phyloP scores from a whole-genome alignment of 2,329 filamentous ascomycete species.

The Fusarium tupiense region DNA sequence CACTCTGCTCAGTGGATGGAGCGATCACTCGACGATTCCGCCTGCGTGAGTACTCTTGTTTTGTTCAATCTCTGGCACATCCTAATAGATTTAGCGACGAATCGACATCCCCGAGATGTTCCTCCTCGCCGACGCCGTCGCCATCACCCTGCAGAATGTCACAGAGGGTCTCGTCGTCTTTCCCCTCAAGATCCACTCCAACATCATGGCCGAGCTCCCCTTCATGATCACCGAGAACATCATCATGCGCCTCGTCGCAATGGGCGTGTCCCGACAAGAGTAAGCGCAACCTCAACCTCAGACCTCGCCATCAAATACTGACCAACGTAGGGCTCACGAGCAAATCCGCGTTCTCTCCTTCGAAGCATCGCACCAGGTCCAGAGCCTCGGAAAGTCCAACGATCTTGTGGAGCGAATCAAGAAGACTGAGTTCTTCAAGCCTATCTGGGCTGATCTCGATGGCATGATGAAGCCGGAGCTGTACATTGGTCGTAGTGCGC shows the following conservation, averaged over 20 bases:
- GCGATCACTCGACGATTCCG: constrained; percentile 20
- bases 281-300: rapidly evolving
- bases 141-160: constrained; percentile 27
- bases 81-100: neutral
- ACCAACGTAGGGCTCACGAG: constrained; percentile 19
- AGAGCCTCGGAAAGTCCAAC: constrained; percentile 31
- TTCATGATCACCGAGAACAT: constrained; percentile 36
- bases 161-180: constrained; percentile 36
- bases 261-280: constrained; percentile 32
- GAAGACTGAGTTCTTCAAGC: constrained; percentile 35
- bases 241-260: constrained; percentile 31
- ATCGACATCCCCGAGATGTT: constrained; percentile 35
- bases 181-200: constrained; percentile 14
- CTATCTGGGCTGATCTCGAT: constrained; percentile 33
- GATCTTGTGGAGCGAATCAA: constrained; percentile 32
- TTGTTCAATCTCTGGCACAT: too few species aligned
- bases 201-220: constrained; percentile 19
- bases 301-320: rapidly evolving
- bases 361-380: constrained; percentile 26
- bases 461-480: constrained; percentile 25
- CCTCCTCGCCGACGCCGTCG: constrained; percentile 27
- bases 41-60: neutral
- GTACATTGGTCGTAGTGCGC: constrained; percentile 25
- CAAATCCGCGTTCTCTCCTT: constrained; percentile 33
- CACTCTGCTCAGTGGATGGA: constrained; percentile 25